Evolutionary conservation across 2,329 filamentous ascomycete species (phyloP), one percentile per base, ranked within the genome.

Genomic region (Cryphonectria parasitica): DNA sequence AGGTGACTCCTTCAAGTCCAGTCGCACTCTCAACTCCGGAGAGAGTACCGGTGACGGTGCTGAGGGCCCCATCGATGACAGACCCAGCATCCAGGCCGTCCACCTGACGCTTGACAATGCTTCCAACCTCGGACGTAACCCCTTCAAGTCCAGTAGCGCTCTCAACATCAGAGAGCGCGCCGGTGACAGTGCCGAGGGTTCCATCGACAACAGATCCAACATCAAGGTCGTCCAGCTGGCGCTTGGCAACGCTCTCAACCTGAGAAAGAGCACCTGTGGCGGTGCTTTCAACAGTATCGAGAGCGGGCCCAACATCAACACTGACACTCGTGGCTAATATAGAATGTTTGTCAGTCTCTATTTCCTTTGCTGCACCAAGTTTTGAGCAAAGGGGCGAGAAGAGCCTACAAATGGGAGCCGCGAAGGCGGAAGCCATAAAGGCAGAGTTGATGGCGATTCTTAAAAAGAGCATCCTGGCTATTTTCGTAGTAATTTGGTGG

Each of bases 371-470:
- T 34, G 54, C 7, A 15, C 28, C 0, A 15, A 54, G 36, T 15
- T 54, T 15, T 13, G n/a, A 28, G n/a, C n/a, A 28, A n/a, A 54
- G 52, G 52, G n/a, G 3, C 3, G 56, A 17, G 28, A 60, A 15
- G 7, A 22, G 6, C 28, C 17, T 34, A 60, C 56, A 36, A 31
- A 60, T 19, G 28, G 56, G 56, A 11, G 56, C 56, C 25, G 56
- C 56, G 56, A 60, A 22, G 56, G 56, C 56, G 8, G 56, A 60
- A 22, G 56, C 56, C 56, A 60, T 36, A 17, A 60, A 60, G 56
- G 56, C 56, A 22, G 56, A 34, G 56, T 36, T 60, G 56, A 60
- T 7, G 28, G 56, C 28, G 56, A 60, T 60, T 36, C 56, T 60
- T 31, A 28, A 60, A 17, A 60, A 60, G 6, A 17, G 56, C 56